phyloP scores from a whole-genome alignment of 768 basidiomycete species.

The Polyporus arcularius region DNA sequence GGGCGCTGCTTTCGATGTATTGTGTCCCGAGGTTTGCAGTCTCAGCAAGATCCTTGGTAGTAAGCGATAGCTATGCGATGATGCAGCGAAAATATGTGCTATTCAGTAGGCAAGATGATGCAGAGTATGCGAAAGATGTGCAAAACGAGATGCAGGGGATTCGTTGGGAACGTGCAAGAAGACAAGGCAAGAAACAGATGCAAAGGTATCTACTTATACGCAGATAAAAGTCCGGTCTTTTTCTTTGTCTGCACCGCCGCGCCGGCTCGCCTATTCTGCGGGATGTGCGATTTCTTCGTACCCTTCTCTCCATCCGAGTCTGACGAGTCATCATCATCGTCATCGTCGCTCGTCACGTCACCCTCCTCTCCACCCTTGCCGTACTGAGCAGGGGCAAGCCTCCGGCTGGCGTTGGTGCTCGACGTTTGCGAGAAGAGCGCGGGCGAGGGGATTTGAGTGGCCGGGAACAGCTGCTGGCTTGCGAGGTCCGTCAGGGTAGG shows the following conservation, averaged over 20 bases:
- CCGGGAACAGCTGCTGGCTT: conserved; percentile 35
- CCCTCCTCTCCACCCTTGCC: conserved; percentile 38
- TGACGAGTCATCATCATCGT: conserved; percentile 37
- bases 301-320: conserved; percentile 28
- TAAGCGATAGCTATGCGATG: too few species aligned
- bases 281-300: conserved; percentile 56
- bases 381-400: conserved; percentile 20
- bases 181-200: neutral
- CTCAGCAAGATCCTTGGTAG: too few species aligned
- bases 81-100: too few species aligned
- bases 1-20: too few species aligned
- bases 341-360: conserved; percentile 7
- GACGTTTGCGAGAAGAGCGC: conserved; percentile 22
- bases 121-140: too few species aligned
- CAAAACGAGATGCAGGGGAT: neutral
- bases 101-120: too few species aligned
- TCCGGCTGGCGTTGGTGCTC: neutral
- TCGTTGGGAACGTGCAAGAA: neutral
- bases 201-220: neutral
- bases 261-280: conserved; percentile 57
- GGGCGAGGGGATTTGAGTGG: conserved; percentile 23
- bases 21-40: too few species aligned
- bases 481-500: conserved; percentile 59
- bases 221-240: conserved; percentile 12
- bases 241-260: conserved; percentile 43